Evolutionary conservation across 164 flowering plant genomes (phyloP), one percentile per base, ranked within the genome.

Genomic region (Cinnamomum micranthum): DNA sequence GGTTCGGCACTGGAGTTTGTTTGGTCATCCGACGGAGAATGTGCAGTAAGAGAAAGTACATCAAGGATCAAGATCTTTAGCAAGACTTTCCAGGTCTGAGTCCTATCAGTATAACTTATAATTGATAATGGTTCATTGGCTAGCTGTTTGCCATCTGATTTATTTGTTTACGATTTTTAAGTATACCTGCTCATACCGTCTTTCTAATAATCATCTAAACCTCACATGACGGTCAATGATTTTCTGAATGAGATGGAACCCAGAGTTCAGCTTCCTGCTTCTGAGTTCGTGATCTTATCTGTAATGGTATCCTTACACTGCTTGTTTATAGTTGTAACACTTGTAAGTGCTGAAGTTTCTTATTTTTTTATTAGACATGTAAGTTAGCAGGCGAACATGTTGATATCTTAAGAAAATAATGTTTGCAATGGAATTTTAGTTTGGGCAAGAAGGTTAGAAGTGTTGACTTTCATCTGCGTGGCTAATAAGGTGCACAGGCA

Each of bases 11-110:
- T 95, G 88, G 99, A 94, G 80, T 84, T 93, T 83, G 97, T 81
- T 65, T 95, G 99, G 99, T 95, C 99, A n/a, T 80, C 97, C n/a
- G 99, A 96, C 72, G 99, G 99, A 58, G 99, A 96, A 86, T 94
- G 87, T 86, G 97, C 97, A 81, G 93, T 89, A 68, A 87, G 97
- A 78, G 99, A 95, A 83, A 95, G 97, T 77, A 90, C 99, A 64
- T 90, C 99, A 63, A 94, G 82, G 86, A 85, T 96, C 15, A 96
- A 96, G 83, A 89, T 96, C 63, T 94, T 91, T 81, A 91, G 87
- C 73, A 95, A 95, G 86, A 88, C 74, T 71, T 93, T 95, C 79
- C 94, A 88, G 99, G 99, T 95, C 76, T 71, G 74, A 58, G 12
- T 70, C 24, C 50, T 80, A 41, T 69, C 71, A 55, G 17, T 55